phyloP scores from a whole-genome alignment of 1,284 basidiomycete species.

The Psilocybe mexicana region DNA sequence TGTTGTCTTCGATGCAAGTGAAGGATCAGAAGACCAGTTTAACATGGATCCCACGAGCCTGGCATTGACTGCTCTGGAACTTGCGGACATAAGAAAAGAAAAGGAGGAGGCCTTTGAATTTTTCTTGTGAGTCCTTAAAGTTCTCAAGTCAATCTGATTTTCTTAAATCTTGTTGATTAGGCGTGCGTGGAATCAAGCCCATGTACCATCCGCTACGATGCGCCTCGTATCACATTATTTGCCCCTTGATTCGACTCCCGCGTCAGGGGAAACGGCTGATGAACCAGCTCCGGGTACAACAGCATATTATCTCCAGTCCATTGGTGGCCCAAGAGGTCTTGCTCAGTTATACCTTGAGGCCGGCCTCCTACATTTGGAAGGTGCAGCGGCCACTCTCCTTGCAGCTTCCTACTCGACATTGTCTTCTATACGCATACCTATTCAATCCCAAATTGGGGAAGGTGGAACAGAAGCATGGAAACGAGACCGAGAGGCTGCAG shows the following conservation, averaged over 20 bases:
- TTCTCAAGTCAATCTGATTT: not conserved
- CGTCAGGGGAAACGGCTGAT: conserved; percentile 37
- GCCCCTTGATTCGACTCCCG: conserved; percentile 49
- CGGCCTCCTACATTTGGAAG: conserved; percentile 74
- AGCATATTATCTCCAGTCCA: conserved; percentile 60
- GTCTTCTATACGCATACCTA: conserved; percentile 68
- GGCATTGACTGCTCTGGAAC: conserved; percentile 64
- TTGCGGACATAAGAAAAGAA: conserved; percentile 70
- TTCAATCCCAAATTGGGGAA: conserved; percentile 46
- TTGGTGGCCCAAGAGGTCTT: conserved; percentile 63
- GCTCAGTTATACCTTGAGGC: conserved; percentile 75
- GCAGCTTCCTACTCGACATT: conserved; percentile 71
- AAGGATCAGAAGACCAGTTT: conserved; percentile 60
- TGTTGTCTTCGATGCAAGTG: conserved; percentile 47
- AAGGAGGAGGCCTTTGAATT: conserved; percentile 77
- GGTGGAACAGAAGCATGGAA: conserved; percentile 67
- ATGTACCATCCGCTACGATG: conserved; percentile 71
- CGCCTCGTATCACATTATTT: conserved; percentile 71
- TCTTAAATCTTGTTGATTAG: conserved; percentile 35
- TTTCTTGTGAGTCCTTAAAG: conserved; percentile 57
- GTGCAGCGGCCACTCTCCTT: conserved; percentile 64
- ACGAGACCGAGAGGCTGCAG: conserved; percentile 66
- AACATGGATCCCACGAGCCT: conserved; percentile 84
- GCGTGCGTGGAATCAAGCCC: conserved; percentile 77
- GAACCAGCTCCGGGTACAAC: conserved; percentile 48